These are phyloP conservation scores for Pseudogymnoascus sp. DNA, from an alignment of 2,329 filamentous ascomycete genomes.

Conservation along the genomic window DNA sequence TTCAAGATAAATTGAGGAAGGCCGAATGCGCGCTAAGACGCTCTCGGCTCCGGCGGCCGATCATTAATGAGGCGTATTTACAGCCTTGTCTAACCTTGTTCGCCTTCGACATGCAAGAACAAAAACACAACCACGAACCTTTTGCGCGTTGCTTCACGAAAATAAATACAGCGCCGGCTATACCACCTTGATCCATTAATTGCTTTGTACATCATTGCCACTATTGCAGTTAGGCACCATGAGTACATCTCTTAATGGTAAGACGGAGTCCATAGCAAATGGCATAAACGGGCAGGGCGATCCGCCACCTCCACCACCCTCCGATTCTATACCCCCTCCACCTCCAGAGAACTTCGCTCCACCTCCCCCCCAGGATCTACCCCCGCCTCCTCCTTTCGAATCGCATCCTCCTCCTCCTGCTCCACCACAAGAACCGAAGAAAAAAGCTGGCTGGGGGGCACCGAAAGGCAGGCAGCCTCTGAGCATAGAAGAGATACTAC, in stretches of 20 bases:
- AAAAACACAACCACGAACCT: not conserved
- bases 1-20: slow-evolving; percentile 11
- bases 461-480: slow-evolving; percentile 46
- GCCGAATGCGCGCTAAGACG: slow-evolving; percentile 1
- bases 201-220: slow-evolving; percentile 10
- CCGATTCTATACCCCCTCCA: slow-evolving; percentile 26
- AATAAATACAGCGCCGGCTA: slow-evolving; percentile 2
- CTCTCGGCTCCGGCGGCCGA: slow-evolving; percentile 2
- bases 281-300: slow-evolving; percentile 20
- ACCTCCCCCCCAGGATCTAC: slow-evolving; percentile 36
- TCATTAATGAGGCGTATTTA: slow-evolving; percentile 8
- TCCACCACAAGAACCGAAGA: slow-evolving; percentile 39
- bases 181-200: slow-evolving; percentile 10
- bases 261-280: slow-evolving; percentile 18
- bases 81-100: slow-evolving; percentile 11
- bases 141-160: not conserved
- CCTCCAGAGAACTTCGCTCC: slow-evolving; percentile 36
- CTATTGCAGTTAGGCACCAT: not conserved
- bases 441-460: slow-evolving; percentile 48
- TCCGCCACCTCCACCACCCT: slow-evolving; percentile 29
- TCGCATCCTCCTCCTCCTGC: slow-evolving; percentile 37
- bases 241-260: not conserved
- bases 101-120: not conserved
- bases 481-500: slow-evolving; percentile 78
- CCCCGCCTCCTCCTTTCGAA: slow-evolving; percentile 34